phyloP scores from a whole-genome alignment of 2,329 filamentous ascomycete genomes.

The Lasiodiplodia sp. region DNA sequence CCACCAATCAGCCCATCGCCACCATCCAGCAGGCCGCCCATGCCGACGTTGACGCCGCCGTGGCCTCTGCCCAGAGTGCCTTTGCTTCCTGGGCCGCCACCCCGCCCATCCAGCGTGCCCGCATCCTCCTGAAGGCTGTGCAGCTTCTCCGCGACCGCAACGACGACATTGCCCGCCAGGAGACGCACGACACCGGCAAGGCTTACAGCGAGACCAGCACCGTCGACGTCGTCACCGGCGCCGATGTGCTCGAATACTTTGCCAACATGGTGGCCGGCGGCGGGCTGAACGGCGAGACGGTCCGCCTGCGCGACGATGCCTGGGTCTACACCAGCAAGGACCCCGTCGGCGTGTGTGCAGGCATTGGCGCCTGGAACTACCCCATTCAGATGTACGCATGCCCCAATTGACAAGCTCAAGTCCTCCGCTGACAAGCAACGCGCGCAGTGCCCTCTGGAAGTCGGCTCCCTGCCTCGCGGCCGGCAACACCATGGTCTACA shows the following conservation, averaged over 20 bases:
- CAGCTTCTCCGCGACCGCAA: conserved; percentile 76
- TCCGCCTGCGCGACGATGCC: conserved; percentile 75
- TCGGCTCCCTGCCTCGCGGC: conserved; percentile 84
- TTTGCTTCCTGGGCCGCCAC: conserved; percentile 81
- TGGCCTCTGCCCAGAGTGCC: conserved; percentile 73
- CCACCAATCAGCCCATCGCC: conserved; percentile 72
- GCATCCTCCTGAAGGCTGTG: conserved; percentile 80
- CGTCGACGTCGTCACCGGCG: conserved; percentile 83
- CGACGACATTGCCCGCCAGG: conserved; percentile 77
- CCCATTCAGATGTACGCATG: conserved; percentile 75
- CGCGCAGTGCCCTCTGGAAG: conserved; percentile 74
- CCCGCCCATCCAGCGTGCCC: conserved; percentile 74
- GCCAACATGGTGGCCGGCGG: conserved; percentile 79
- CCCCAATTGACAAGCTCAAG: not conserved
- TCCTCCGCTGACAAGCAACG: not conserved
- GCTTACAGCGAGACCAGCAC: conserved; percentile 83
- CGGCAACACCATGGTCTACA: conserved; percentile 91
- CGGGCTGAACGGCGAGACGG: conserved; percentile 81
- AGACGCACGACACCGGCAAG: conserved; percentile 88
- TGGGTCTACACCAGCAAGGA: conserved; percentile 86
- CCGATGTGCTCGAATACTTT: conserved; percentile 87
- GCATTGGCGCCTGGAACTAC: conserved; percentile 92
- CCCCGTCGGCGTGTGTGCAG: conserved; percentile 81
- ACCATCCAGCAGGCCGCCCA: conserved; percentile 74
- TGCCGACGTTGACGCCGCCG: conserved; percentile 73